Conservation (phyloP, 2,329 filamentous ascomycete genomes). For the Chrysosporium queenslandicum region DNA sequence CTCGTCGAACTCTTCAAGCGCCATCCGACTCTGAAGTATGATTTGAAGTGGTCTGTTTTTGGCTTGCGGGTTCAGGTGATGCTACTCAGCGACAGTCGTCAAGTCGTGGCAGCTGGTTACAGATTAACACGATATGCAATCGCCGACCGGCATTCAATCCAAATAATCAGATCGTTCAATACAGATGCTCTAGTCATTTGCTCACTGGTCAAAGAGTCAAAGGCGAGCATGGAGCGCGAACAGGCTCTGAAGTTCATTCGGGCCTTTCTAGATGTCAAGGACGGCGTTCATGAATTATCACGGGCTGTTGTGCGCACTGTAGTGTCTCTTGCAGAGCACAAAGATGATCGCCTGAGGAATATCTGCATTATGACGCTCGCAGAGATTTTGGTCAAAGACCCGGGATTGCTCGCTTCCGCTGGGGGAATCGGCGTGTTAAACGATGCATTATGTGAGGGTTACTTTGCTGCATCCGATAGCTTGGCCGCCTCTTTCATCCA, state of each 20-base stretch:
- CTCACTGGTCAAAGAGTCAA: constrained; percentile 88
- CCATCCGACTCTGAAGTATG: constrained; percentile 88
- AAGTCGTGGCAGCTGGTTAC: constrained; percentile 91
- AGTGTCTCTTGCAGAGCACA: constrained; percentile 78
- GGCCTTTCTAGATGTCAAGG: constrained; percentile 90
- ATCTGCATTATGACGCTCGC: constrained; percentile 90
- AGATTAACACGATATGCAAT: constrained; percentile 89
- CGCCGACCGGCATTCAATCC: constrained; percentile 78
- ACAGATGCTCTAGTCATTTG: constrained; percentile 88
- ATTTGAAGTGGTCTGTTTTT: constrained; percentile 91
- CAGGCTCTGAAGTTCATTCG: constrained; percentile 94
- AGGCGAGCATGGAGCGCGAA: constrained; percentile 92
- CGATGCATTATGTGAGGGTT: constrained; percentile 83
- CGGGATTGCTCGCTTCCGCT: constrained; percentile 66
- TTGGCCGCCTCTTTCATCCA: constrained; percentile 80
- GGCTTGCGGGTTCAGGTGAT: constrained; percentile 88
- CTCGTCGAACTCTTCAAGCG: constrained; percentile 95
- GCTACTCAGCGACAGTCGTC: constrained; percentile 88
- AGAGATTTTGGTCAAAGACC: constrained; percentile 81
- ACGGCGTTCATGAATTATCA: constrained; percentile 78
- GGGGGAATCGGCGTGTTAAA: constrained; percentile 79
- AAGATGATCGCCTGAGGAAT: constrained; percentile 72
- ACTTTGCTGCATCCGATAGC: constrained; percentile 85
- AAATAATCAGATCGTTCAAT: constrained; percentile 75
- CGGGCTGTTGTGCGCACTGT: constrained; percentile 79